Conservation (phyloP, 176 grass and related monocot species). For the Triticum monococcum region DNA sequence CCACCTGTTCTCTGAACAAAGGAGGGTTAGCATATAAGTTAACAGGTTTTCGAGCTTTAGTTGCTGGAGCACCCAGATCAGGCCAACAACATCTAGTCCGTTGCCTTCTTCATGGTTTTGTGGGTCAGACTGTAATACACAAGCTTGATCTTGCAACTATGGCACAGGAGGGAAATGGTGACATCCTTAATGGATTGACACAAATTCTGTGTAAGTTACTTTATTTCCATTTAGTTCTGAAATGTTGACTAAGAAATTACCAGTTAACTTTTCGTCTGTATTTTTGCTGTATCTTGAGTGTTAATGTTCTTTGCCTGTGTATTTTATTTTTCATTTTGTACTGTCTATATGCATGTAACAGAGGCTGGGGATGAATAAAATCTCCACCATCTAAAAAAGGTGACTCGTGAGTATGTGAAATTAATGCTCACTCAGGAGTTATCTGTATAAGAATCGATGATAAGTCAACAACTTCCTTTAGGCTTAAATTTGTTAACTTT, state of each 20-base stretch:
- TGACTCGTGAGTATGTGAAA: constrained; percentile 23
- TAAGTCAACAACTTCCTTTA: not conserved
- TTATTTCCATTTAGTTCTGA: constrained; percentile 30
- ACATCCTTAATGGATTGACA: constrained; percentile 86
- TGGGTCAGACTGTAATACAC: constrained; percentile 76
- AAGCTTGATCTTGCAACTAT: constrained; percentile 94
- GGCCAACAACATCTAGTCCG: constrained; percentile 76
- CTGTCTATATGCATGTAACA: not conserved
- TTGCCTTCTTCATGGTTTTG: constrained; percentile 86
- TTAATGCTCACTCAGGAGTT: not conserved
- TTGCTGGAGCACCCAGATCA: constrained; percentile 75
- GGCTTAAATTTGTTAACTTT: constrained; percentile 6
- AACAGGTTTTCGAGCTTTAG: constrained; percentile 74
- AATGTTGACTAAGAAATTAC: constrained; percentile 6
- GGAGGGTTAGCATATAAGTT: constrained; percentile 51
- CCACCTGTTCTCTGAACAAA: constrained; percentile 40
- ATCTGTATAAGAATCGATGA: constrained; percentile 8
- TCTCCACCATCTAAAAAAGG: constrained; percentile 1
- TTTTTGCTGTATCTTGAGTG: not conserved
- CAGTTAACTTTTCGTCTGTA: not conserved
- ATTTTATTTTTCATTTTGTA: constrained; percentile 7
- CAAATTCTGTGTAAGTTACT: constrained; percentile 82
- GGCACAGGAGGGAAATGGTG: constrained; percentile 89
- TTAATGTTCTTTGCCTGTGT: not conserved
- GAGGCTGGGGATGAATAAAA: constrained; percentile 10